Evolutionary conservation across 805 yeast genomes (phyloP), one percentile per base, ranked within the genome.

Genomic region (Metschnikowia proteae): DNA sequence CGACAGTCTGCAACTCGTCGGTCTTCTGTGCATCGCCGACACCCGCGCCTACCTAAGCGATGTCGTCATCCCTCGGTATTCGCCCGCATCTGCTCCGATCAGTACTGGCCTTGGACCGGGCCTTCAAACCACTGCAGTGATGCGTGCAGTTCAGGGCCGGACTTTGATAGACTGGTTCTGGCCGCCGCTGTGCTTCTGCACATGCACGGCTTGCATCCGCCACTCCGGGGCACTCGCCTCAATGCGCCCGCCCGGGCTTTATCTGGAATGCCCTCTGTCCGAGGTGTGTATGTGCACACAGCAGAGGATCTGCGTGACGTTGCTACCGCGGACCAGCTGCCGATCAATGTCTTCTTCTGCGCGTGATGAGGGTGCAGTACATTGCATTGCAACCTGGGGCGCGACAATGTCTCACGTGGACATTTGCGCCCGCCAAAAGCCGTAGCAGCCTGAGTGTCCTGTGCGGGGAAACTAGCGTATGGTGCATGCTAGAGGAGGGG

Each of bases 221-320:
- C 23, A 1, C 6, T 37, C 30, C 26, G 22, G 39, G 22, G 39
- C 22, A 7, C 23, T 25, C 13, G 22, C 10, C 22, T 37, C 6
- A 38, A 13, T 38, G 11, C 13, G 41, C 41, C 32, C 11, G 11
- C 8, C 29, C 22, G 17, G 27, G 22, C 41, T 38, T 28, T 9
- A 28, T 17, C 32, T 38, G 41, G 31, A 27, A 17, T 17, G 32
- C 32, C 31, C 13, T 17, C 17, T 30, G 34, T 29, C 23, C 34
- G 36, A 40, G 29, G 43, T 32, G 6, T 17, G 43, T 30, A 30
- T 26, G 43, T 40, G 43, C 43, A 31, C 36, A 40, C 43, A 27
- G 25, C 23, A 30, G 29, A 28, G 43, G 29, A 9, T 25, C 35
- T 32, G 34, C 43, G 27, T 29, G 33, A 22, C 33, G 27, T 39